Evolutionary conservation across 306 rosid genomes (phyloP), one percentile per base, ranked within the genome.

Genomic region (Datisca glomerata): DNA sequence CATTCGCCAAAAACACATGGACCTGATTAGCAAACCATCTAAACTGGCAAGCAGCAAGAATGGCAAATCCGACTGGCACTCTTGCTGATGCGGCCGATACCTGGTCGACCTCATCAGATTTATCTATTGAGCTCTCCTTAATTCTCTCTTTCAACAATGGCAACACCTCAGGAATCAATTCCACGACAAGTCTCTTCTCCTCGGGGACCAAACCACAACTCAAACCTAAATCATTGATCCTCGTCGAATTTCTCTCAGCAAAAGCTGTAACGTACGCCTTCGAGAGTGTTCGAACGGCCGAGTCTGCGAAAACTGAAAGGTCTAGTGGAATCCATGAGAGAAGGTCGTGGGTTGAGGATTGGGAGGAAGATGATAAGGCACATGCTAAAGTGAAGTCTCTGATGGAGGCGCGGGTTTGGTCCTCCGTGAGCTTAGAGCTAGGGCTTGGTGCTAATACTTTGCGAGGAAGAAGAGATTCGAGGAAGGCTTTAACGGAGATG

Each of bases 11-110:
- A 3, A 57, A 39, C 48, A n/a, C 21, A 8, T 45, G 12, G 24
- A 87, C 98, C 95, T 89, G 77, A n/a, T 83, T 68, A 47, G 74
- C 70, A 67, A 89, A 72, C 95, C 98, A 89, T 56, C 93, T 60
- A 57, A 89, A 60, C 74, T 89, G 95, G 69, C 47, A 61, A 50
- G 93, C 81, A 40, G 98, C 91, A 18, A 72, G 61, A 48, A 82
- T 37, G 16, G 93, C 85, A 39, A 73, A 74, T 41, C 74, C 86
- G 10, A 68, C 98, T 0, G 95, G 95, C 11, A 13, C 55, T 63
- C 93, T 75, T 0, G 91, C 86, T 0, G 97, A 79, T 0, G 94
- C 97, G 0, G 97, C 94, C 4, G 93, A 68, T 33, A 84, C 50
- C 56, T 80, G 95, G 12, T 75, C 71, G 11, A 24, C 49, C 7